phyloP scores from a whole-genome alignment of 257 asterid species.

The Solanum bukasovii region DNA sequence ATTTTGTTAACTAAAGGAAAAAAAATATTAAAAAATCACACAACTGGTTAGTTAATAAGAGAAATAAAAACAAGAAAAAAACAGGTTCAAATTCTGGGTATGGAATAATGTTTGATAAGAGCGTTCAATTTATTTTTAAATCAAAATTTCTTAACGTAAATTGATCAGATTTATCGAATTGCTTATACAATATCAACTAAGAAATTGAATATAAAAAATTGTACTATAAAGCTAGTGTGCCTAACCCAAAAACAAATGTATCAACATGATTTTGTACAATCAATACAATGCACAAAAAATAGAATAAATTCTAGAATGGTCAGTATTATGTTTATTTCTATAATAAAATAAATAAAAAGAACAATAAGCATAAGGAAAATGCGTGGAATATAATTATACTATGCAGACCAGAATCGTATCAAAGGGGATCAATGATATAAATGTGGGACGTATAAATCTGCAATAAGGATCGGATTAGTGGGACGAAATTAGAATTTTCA shows the following conservation, averaged over 20 bases:
- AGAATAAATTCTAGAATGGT: not conserved
- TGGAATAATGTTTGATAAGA: not conserved
- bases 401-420: not conserved
- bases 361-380: not conserved
- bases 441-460: not conserved
- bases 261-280: not conserved
- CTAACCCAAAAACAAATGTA: not conserved
- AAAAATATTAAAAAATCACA: not conserved
- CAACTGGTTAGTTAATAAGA: not conserved
- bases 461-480: not conserved
- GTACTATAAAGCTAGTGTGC: not conserved
- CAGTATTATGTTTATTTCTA: not conserved
- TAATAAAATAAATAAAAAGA: not conserved
- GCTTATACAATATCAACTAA: too few relatives aligned
- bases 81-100: not conserved
- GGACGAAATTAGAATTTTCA: not conserved
- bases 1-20: not conserved
- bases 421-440: not conserved
- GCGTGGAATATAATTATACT: not conserved
- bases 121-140: fast-evolving
- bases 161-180: not conserved
- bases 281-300: not conserved
- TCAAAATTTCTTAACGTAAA: not conserved
- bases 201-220: not conserved
- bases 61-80: too few relatives aligned